A percentile compares a stretch with the other conserved stretches of the same genome.
Conservation (phyloP, 768 basidiomycete species). For the Hygrocybe punicea region DNA sequence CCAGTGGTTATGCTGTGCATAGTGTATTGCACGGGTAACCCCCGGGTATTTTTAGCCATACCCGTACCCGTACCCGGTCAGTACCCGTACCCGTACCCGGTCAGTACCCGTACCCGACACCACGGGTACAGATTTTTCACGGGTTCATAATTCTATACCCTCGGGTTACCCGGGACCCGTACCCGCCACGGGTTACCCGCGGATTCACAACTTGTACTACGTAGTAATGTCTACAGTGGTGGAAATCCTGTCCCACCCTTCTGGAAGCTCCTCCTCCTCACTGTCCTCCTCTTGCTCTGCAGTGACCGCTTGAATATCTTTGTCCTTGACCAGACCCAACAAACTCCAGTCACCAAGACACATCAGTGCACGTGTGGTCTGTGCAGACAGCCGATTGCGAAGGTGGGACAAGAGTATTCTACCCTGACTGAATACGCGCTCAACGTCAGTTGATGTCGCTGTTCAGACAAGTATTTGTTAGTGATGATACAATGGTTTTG, state of each 20-base stretch:
- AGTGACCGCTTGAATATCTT: conserved; percentile 18
- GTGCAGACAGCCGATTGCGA: conserved; percentile 20
- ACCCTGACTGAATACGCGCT: conserved; percentile 27
- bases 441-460: conserved; percentile 34
- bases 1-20: too few species aligned
- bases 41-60: too few species aligned
- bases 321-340: conserved; percentile 25
- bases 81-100: too few species aligned
- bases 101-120: too few species aligned
- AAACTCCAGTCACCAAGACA: conserved; percentile 28
- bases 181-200: too few species aligned
- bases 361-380: conserved; percentile 24
- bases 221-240: too few species aligned
- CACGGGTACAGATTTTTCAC: too few species aligned
- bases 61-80: too few species aligned
- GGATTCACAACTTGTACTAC: too few species aligned
- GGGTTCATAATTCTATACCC: too few species aligned
- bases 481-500: conserved; percentile 9
- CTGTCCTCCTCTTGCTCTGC: conserved; percentile 10
- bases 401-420: conserved; percentile 24
- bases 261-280: conserved; percentile 1
- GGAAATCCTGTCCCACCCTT: conserved; percentile 8
- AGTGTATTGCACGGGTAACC: too few species aligned
- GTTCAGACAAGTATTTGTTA: not conserved
- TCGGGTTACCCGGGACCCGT: too few species aligned